phyloP scores from a whole-genome alignment of 2,329 filamentous ascomycete species.

The Capronia coronata region DNA sequence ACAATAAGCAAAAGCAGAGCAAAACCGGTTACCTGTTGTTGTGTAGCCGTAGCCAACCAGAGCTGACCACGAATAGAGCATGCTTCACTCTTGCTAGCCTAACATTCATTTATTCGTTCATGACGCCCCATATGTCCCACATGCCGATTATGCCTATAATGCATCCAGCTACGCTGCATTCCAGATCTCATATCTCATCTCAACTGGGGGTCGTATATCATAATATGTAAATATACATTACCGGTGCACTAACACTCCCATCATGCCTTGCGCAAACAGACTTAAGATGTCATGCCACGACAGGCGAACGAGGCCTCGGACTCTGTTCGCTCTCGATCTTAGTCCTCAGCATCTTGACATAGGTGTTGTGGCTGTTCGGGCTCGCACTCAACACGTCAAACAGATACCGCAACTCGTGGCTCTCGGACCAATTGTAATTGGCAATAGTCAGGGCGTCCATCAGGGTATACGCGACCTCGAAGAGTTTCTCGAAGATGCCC shows the following conservation, averaged over 20 bases:
- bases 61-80: too few species aligned
- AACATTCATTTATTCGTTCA: not conserved
- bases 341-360: conserved; percentile 27
- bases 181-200: not conserved
- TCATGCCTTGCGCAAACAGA: not conserved
- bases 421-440: conserved; percentile 25
- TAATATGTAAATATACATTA: not conserved
- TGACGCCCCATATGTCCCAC: too few species aligned
- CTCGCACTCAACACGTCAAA: conserved; percentile 26
- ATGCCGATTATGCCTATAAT: not conserved
- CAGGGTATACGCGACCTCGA: conserved; percentile 26
- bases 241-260: not conserved
- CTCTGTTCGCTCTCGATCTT: conserved; percentile 26
- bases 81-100: too few species aligned
- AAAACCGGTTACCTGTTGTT: too few species aligned
- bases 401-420: conserved; percentile 23
- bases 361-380: conserved; percentile 27
- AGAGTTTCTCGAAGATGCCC: conserved; percentile 28
- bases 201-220: not conserved
- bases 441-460: conserved; percentile 29
- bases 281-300: not conserved
- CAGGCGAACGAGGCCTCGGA: conserved; percentile 12
- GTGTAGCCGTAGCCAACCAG: too few species aligned
- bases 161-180: not conserved
- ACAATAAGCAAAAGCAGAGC: too few species aligned